These are phyloP conservation scores for Cantharellus anzutake DNA, from an alignment of 768 basidiomycete genomes.

Conservation along the genomic window DNA sequence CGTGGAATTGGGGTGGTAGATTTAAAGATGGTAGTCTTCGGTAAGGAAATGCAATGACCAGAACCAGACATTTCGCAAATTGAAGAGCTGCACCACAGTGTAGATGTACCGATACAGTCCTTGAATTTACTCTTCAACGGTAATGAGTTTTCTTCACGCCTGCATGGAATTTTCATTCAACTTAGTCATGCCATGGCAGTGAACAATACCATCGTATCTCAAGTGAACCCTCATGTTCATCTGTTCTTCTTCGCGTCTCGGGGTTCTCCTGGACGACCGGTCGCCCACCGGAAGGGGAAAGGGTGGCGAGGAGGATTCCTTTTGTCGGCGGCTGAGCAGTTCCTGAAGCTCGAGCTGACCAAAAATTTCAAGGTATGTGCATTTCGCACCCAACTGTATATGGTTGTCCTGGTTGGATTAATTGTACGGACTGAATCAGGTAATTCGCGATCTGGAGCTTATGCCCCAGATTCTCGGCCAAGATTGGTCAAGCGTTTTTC, in stretches of 20 bases:
- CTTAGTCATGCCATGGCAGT: slow-evolving; percentile 24
- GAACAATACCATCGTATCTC: slow-evolving; percentile 83
- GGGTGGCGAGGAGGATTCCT: slow-evolving; percentile 95
- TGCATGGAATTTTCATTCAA: background rate
- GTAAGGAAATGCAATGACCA: slow-evolving; percentile 19
- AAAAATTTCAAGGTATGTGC: slow-evolving; percentile 74
- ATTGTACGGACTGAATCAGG: slow-evolving; percentile 18
- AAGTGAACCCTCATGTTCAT: slow-evolving; percentile 75
- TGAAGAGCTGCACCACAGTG: slow-evolving; percentile 24
- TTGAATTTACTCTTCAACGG: slow-evolving; percentile 83
- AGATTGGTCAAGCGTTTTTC: slow-evolving; percentile 93
- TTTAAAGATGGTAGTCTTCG: slow-evolving; percentile 87
- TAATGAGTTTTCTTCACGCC: background rate
- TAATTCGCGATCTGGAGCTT: slow-evolving; percentile 91
- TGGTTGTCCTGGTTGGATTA: background rate
- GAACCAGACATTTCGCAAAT: slow-evolving; percentile 1
- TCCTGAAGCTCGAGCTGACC: slow-evolving; percentile 84
- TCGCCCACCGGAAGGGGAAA: slow-evolving; percentile 86
- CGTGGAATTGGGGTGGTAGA: slow-evolving; percentile 88
- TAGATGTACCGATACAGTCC: slow-evolving; percentile 86
- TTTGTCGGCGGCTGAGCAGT: slow-evolving; percentile 81
- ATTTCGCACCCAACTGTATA: background rate
- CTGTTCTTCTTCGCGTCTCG: slow-evolving; percentile 87
- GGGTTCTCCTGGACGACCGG: slow-evolving; percentile 80
- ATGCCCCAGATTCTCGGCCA: slow-evolving; percentile 83